Evolutionary conservation across 2,329 filamentous ascomycete species (phyloP).

Genomic region (Ampelomyces quisqualis): DNA sequence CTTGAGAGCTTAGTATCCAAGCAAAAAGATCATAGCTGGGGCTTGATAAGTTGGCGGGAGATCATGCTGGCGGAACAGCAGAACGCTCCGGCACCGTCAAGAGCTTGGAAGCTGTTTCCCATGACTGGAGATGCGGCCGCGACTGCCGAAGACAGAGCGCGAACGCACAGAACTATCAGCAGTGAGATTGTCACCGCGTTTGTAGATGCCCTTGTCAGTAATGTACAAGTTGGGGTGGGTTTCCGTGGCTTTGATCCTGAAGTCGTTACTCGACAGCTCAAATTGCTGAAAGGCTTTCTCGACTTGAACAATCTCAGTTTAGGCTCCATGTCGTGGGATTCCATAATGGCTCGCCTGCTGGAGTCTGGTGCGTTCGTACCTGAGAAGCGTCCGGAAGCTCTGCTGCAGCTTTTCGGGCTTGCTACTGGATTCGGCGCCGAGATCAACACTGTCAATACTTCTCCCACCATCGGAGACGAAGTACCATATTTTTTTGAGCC

Average conservation of each 20-base stretch:
- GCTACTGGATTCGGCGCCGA: conserved; percentile 47
- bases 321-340: conserved; percentile 48
- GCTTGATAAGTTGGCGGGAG: conserved; percentile 47
- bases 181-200: conserved; percentile 59
- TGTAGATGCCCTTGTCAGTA: conserved; percentile 54
- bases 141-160: conserved; percentile 26
- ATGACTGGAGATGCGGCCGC: conserved; percentile 18
- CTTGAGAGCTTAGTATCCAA: conserved; percentile 33
- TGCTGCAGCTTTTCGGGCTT: conserved; percentile 45
- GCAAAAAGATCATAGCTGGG: conserved; percentile 27
- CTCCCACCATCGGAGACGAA: conserved; percentile 19
- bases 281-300: conserved; percentile 43
- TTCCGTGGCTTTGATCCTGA: conserved; percentile 40
- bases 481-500: conserved; percentile 49
- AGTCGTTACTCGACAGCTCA: conserved; percentile 38
- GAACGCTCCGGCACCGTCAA: conserved; percentile 13
- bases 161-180: conserved; percentile 54
- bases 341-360: conserved; percentile 51
- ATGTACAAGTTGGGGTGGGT: conserved; percentile 48
- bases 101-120: conserved; percentile 29
- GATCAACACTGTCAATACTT: conserved; percentile 39
- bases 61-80: conserved; percentile 38
- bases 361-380: conserved; percentile 52
- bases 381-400: conserved; percentile 47
- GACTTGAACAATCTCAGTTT: conserved; percentile 42